Base-by-base conservation (phyloP, 495 filamentous ascomycete genomes). In the Neurospora discreta region DNA sequence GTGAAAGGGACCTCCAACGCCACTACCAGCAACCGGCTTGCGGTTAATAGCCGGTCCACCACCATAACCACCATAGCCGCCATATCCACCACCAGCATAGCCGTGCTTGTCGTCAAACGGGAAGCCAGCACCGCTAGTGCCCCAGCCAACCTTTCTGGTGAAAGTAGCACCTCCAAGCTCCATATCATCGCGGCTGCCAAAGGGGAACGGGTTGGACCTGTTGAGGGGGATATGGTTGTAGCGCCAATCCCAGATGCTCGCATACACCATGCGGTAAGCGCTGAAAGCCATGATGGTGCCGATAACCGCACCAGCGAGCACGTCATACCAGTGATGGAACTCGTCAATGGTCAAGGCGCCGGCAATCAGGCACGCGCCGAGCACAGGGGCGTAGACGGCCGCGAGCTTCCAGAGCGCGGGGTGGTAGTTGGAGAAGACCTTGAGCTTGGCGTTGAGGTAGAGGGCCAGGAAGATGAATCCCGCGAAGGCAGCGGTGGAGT, bases 391-490 rank as follows among this genome's bases (percentile, higher is more conserved):
- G 77, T 87, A 89, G n/a, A 85, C 78, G 20, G 80, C 82, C 40
- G 87, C 79, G 1, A 89, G 75, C 80, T 90, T 90, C 89, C 89
- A 90, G 84, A 89, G 85, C 20, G 85, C 83, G 1, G 88, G 85
- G 71, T 89, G 88, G 74, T 87, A 87, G 77, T 87, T 84, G 67
- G 84, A 73, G 73, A 87, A 89, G 26, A 88, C 82, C 78, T 90
- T 89, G 23, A 91, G 80, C 72, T 90, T 90, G 8, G 86, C 88
- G 72, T 91, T 90, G 20, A 91, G 80, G 76, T 89, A 92, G 0
- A 91, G 81, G n/a, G 81, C 82, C 5, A 90, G 76, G 71, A 84
- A 91, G 6, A 84, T 75, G 68, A 86, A 85, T n/a, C 84, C 86
- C 0, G 87, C 86, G 71, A 89, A 90, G 0, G 88, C 85, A 9